Evolutionary conservation across 2,329 filamentous ascomycete species (phyloP).

Genomic region (Trichoderma sp.): DNA sequence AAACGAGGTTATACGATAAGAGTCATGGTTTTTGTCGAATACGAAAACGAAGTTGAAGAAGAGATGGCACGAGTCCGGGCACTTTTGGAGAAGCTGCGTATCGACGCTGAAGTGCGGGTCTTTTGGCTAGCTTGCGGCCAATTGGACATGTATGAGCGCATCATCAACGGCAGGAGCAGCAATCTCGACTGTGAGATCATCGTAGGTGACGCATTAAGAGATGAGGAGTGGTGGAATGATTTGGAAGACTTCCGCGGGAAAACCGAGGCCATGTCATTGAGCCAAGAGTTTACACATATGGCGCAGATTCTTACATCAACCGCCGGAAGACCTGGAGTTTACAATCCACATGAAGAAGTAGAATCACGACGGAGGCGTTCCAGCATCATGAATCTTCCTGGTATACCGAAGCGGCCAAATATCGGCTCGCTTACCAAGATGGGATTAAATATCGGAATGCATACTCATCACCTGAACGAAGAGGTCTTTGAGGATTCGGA

Average conservation of each 20-base stretch:
- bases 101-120: conserved; percentile 76
- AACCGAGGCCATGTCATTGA: conserved; percentile 40
- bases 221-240: conserved; percentile 83
- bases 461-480: conserved; percentile 69
- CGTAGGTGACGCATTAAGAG: conserved; percentile 66
- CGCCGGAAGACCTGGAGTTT: conserved; percentile 44
- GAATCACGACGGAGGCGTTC: conserved; percentile 38
- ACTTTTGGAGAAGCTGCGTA: conserved; percentile 77
- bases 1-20: conserved; percentile 71
- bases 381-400: conserved; percentile 61
- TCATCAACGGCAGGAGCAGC: conserved; percentile 68
- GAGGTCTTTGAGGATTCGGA: conserved; percentile 54
- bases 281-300: conserved; percentile 47
- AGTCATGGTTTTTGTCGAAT: conserved; percentile 86
- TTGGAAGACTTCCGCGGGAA: conserved; percentile 58
- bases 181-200: conserved; percentile 58
- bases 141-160: conserved; percentile 71
- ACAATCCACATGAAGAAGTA: conserved; percentile 43
- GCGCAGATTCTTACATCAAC: conserved; percentile 48
- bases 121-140: conserved; percentile 78
- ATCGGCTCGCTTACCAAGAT: conserved; percentile 54
- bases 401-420: conserved; percentile 62
- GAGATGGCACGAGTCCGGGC: conserved; percentile 71
- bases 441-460: conserved; percentile 71
- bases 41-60: conserved; percentile 79